phyloP scores from a whole-genome alignment of 352 stramenopile genomes.

The Globisporangium irregulare region DNA sequence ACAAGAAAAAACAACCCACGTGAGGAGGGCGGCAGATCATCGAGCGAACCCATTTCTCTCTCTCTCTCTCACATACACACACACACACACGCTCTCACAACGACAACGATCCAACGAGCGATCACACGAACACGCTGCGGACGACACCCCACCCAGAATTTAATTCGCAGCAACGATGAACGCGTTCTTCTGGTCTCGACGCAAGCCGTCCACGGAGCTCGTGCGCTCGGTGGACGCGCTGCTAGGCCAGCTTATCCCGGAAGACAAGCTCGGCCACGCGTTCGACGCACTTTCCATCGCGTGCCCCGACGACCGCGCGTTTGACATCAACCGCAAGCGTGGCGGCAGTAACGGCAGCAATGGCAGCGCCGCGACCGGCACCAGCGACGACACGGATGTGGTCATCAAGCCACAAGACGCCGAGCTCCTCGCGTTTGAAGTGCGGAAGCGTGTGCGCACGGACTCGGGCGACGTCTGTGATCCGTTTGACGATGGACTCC shows the following conservation, averaged over 20 bases:
- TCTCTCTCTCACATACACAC: not conserved
- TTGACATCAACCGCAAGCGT: slow-evolving; percentile 24
- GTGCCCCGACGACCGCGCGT: slow-evolving; percentile 22
- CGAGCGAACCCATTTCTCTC: slow-evolving; percentile 10
- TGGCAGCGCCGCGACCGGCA: not conserved
- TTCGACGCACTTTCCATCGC: slow-evolving; percentile 48
- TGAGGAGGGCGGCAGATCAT: not conserved
- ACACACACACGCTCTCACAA: not conserved
- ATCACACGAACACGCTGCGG: not conserved
- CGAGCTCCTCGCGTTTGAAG: slow-evolving; percentile 6
- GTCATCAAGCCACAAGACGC: slow-evolving; percentile 3
- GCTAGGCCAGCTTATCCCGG: slow-evolving; percentile 51
- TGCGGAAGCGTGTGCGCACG: slow-evolving; percentile 20
- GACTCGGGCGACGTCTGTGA: slow-evolving; percentile 30
- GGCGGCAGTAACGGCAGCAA: slow-evolving; percentile 12
- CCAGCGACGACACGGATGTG: slow-evolving; percentile 11
- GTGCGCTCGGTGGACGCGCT: slow-evolving; percentile 68
- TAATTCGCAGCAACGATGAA: slow-evolving; percentile 36
- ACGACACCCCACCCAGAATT: not conserved
- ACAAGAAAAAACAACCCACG: not conserved
- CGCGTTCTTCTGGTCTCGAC: slow-evolving; percentile 76
- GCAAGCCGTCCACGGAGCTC: slow-evolving; percentile 72
- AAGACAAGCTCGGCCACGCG: slow-evolving; percentile 51
- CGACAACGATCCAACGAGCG: slow-evolving; percentile 7
- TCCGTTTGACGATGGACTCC: slow-evolving; percentile 19